A percentile compares a stretch with the other conserved stretches of the same genome.
phyloP scores from a whole-genome alignment of 768 basidiomycete species.

The Rhodotorula sphaerocarpa region DNA sequence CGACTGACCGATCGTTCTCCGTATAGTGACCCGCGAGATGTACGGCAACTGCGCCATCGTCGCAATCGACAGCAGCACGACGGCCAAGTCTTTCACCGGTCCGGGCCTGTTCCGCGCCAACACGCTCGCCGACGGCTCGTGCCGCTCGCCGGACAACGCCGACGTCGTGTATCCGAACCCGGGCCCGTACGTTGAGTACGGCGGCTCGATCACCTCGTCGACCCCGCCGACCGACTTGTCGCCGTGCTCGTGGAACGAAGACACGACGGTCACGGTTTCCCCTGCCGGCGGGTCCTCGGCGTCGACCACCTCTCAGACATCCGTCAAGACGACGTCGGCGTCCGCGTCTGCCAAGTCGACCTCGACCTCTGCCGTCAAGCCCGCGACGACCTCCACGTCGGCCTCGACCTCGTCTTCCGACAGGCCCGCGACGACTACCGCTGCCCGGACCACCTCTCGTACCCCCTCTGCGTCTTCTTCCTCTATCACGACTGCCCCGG shows the following conservation, averaged over 20 bases:
- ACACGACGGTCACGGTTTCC: slow-evolving; percentile 18
- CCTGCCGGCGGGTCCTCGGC: slow-evolving; percentile 4
- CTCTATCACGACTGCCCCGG: too few species aligned
- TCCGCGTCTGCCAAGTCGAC: neutral
- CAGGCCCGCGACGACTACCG: neutral
- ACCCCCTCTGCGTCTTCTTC: too few species aligned
- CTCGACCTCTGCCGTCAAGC: neutral
- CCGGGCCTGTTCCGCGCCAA: slow-evolving; percentile 31
- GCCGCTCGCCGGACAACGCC: slow-evolving; percentile 18
- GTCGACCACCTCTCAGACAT: neutral
- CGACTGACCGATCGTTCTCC: too few species aligned
- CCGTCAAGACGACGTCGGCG: too few species aligned
- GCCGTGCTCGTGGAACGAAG: slow-evolving; percentile 13
- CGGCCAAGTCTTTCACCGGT: slow-evolving; percentile 25
- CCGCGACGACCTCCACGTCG: neutral
- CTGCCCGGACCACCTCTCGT: neutral
- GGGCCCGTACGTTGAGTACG: slow-evolving; percentile 14
- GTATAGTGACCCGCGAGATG: neutral
- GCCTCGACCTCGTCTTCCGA: neutral
- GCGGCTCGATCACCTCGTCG: neutral
- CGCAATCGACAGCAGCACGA: slow-evolving; percentile 8
- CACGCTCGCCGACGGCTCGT: slow-evolving; percentile 17
- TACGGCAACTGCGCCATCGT: slow-evolving; percentile 22
- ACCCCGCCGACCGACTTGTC: slow-evolving; percentile 2
- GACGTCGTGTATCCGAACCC: slow-evolving; percentile 32